Evolutionary conservation across 208 protist genomes (phyloP).

Genomic region (Leishmania arabica): DNA sequence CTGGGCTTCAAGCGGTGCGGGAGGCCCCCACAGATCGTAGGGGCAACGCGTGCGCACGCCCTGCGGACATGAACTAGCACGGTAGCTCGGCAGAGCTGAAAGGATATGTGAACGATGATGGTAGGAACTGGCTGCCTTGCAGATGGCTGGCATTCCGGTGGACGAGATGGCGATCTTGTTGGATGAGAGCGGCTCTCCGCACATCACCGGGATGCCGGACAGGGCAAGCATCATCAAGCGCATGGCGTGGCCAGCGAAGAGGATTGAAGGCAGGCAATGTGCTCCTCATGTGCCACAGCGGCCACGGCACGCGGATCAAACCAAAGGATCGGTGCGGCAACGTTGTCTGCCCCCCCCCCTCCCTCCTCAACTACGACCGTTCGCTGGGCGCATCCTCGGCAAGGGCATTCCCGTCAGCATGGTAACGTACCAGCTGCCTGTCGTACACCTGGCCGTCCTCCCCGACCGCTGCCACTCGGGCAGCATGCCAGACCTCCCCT

Average conservation of each 20-base stretch:
- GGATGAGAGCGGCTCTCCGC: conserved; percentile 57
- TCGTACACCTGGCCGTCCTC: conserved; percentile 69
- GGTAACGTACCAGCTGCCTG: background rate
- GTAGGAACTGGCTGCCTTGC: conserved; percentile 59
- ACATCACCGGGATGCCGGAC: conserved; percentile 45
- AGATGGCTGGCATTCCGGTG: conserved; percentile 52
- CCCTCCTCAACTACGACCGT: too few species aligned
- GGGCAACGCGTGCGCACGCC: conserved; percentile 49
- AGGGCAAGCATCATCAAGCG: conserved; percentile 69
- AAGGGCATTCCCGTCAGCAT: conserved; percentile 33
- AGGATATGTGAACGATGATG: conserved; percentile 80
- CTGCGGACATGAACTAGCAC: conserved; percentile 86
- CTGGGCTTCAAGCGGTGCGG: conserved; percentile 42
- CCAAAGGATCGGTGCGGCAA: conserved; percentile 72
- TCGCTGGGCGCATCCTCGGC: conserved; percentile 30
- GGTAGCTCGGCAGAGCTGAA: conserved; percentile 54
- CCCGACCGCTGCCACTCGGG: conserved; percentile 94
- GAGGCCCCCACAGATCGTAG: conserved; percentile 14
- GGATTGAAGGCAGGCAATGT: conserved; percentile 69
- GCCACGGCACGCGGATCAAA: conserved; percentile 74
- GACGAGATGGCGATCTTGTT: conserved; percentile 68
- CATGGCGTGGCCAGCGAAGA: conserved; percentile 75
- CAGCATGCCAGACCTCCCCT: conserved; percentile 80
- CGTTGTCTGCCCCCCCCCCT: conserved; percentile 45
- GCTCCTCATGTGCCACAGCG: conserved; percentile 84